Conservation (phyloP, 306 rosid species). For the Trichosanthes truncata region DNA sequence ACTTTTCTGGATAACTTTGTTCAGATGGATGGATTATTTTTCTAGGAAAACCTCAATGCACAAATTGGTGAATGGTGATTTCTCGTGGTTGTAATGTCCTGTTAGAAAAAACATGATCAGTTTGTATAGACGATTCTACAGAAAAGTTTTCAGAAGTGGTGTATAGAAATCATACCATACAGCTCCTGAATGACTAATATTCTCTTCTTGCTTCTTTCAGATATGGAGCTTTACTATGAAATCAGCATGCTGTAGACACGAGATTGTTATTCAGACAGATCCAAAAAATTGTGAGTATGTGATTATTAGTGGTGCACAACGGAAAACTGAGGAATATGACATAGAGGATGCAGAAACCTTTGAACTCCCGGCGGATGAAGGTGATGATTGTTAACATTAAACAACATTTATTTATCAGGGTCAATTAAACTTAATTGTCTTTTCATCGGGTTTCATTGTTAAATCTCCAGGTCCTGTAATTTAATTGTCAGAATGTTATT, state of each 20-base stretch:
- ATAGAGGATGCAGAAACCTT: slow-evolving; percentile 84
- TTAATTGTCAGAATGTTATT: background rate
- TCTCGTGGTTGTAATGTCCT: background rate
- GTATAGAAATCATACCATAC: background rate
- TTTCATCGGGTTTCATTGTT: background rate
- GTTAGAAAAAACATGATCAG: background rate
- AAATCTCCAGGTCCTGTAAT: background rate
- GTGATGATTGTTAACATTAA: slow-evolving; percentile 28
- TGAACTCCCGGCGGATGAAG: slow-evolving; percentile 83
- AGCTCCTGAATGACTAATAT: background rate
- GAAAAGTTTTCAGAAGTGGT: background rate
- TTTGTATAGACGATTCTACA: background rate
- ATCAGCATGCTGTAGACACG: slow-evolving; percentile 80
- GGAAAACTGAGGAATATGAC: slow-evolving; percentile 66
- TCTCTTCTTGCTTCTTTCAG: slow-evolving; percentile 31
- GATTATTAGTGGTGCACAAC: slow-evolving; percentile 69
- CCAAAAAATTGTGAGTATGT: slow-evolving; percentile 77
- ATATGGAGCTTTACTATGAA: slow-evolving; percentile 96
- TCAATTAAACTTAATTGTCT: background rate
- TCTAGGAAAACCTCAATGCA: background rate
- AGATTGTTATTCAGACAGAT: slow-evolving; percentile 84
- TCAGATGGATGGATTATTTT: background rate
- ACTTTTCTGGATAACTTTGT: background rate
- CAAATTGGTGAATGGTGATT: background rate
- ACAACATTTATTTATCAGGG: background rate